Evolutionary conservation across 176 grass and related monocot genomes (phyloP).

Genomic region (Cymbopogon citratus): DNA sequence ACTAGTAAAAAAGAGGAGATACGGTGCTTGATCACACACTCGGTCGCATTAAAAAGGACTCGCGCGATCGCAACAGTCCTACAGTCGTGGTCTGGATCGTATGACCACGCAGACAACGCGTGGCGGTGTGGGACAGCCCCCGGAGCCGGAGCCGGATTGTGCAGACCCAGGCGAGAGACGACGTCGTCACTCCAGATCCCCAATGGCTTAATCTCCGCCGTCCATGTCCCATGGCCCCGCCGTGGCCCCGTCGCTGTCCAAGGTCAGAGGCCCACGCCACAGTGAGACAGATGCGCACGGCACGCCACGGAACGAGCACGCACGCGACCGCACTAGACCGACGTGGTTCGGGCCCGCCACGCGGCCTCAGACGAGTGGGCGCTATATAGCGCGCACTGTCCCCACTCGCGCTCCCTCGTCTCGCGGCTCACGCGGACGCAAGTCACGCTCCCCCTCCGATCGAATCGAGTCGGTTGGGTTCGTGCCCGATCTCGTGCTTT

Average conservation of each 20-base stretch:
- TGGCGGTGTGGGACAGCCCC: too few species aligned
- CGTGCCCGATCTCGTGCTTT: background rate
- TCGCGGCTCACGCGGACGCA: background rate
- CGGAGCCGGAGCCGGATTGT: too few species aligned
- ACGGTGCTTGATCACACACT: too few species aligned
- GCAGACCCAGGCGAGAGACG: too few species aligned
- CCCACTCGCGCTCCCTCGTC: background rate
- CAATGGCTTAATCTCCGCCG: background rate
- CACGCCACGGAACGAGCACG: background rate
- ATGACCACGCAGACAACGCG: too few species aligned
- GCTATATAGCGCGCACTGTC: slow-evolving; percentile 20
- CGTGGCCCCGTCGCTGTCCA: background rate
- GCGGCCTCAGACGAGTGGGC: background rate
- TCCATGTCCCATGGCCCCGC: background rate
- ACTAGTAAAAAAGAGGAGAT: too few species aligned
- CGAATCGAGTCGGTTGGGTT: background rate
- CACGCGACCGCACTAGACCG: background rate
- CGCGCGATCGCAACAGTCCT: too few species aligned
- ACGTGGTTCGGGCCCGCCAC: background rate
- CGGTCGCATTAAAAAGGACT: too few species aligned
- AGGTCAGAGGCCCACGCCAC: background rate
- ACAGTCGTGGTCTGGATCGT: too few species aligned
- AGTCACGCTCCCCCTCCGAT: background rate
- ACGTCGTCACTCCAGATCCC: background rate
- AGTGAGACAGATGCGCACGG: background rate